These are phyloP conservation scores for Curvularia hawaiiensis DNA, from an alignment of 2,329 filamentous ascomycete genomes.

Conservation along the genomic window DNA sequence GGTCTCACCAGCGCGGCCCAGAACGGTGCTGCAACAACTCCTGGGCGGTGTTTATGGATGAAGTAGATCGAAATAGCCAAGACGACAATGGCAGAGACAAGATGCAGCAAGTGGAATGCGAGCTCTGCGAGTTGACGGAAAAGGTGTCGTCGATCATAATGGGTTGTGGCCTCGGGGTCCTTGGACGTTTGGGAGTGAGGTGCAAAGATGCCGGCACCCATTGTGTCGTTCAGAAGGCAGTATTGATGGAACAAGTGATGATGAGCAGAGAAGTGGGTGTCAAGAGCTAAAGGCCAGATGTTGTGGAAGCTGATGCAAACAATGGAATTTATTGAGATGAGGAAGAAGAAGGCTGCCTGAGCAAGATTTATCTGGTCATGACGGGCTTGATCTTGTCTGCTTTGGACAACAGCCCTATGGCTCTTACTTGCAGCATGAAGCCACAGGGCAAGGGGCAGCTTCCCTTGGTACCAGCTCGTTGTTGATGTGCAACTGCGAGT, in stretches of 20 bases:
- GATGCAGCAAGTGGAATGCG: background rate
- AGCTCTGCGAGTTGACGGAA: background rate
- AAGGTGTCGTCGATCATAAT: background rate
- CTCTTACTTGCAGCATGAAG: background rate
- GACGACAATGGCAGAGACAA: background rate
- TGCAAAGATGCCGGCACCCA: background rate
- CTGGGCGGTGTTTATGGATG: too few relatives aligned
- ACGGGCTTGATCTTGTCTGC: background rate
- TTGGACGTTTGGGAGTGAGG: background rate
- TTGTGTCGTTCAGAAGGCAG: background rate
- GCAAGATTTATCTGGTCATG: background rate
- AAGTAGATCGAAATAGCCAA: background rate
- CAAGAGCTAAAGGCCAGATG: background rate
- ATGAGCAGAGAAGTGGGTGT: too few relatives aligned
- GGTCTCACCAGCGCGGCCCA: background rate
- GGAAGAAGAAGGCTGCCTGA: background rate
- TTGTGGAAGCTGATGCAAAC: background rate
- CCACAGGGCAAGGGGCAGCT: background rate
- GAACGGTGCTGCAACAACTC: background rate
- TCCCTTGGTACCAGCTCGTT: background rate
- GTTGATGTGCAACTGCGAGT: background rate
- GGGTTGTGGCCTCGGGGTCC: background rate
- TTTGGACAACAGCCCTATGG: background rate
- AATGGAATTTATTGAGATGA: background rate
- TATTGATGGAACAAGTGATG: too few relatives aligned